Evolutionary conservation across 164 flowering plant species (phyloP), one percentile per base, ranked within the genome.

Genomic region (Nymphaea thermarum): DNA sequence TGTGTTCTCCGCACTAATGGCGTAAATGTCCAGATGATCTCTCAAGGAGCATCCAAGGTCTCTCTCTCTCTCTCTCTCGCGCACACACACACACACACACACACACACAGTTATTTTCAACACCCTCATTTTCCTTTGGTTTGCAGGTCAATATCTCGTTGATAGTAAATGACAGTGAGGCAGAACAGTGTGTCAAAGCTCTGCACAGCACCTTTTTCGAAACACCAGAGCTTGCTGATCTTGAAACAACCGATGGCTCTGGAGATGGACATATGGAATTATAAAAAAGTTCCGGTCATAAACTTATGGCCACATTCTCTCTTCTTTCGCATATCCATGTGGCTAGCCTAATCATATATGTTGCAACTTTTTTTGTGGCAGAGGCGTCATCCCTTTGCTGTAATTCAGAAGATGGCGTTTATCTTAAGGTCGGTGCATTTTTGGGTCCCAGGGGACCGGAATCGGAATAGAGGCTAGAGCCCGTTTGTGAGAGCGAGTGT

Each of bases 31-130:
- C 98, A 94, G 75, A 94, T 94, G 98, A 94, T 94, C 75, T 94
- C 98, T 17, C 98, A 94, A 80, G 98, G 97, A 57, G 98, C 98
- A 71, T 94, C 98, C 0, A 94, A 94, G 94, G 96, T 92, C 61
- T 67, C 55, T 72, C 66, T 43, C 63, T 60, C 60, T 44, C 59
- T 43, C 44, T 17, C 43, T 60, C 68, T 62, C 43, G 16, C 44
- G 4, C 62, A 65, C n/a, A 3, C 61, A 59, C 43, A 6, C 55
- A 18, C 43, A 36, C 53, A 51, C 15, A 51, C 53, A 16, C 70
- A 63, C 25, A 42, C 43, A 10, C 14, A 43, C 41, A 8, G 47
- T 59, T 5, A 1, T 15, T 61, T 15, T 2, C 14, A 15, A 51
- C 57, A 51, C 57, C 14, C 0, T 7, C 8, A 8, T 3, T 8